Evolutionary conservation across 139 green algal genomes (phyloP).

Genomic region (Tetraselmis striata): DNA sequence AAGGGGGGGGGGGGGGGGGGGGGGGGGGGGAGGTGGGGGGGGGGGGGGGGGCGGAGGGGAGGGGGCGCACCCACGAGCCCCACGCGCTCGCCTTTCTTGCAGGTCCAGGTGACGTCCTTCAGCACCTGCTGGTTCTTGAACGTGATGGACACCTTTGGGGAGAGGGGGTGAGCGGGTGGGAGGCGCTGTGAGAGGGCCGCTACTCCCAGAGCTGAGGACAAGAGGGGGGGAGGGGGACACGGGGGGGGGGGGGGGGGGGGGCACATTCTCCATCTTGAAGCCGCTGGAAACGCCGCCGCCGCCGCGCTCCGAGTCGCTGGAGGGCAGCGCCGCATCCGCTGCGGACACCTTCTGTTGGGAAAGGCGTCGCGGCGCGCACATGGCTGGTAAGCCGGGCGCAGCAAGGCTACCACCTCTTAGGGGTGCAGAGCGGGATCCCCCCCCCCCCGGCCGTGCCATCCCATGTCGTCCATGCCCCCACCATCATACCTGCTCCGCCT

Average conservation of each 20-base stretch:
- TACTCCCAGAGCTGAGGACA: neutral
- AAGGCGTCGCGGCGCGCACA: neutral
- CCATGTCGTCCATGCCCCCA: too few relatives aligned
- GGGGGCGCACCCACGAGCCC: conserved; percentile 79
- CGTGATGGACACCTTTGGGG: conserved; percentile 58
- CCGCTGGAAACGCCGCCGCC: conserved; percentile 45
- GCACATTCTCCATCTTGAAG: conserved; percentile 64
- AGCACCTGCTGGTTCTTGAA: conserved; percentile 95
- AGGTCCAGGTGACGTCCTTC: conserved; percentile 84
- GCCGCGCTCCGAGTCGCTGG: neutral
- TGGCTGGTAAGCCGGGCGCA: too few relatives aligned
- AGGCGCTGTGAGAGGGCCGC: too few relatives aligned
- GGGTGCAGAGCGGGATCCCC: too few relatives aligned
- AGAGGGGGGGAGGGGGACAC: neutral
- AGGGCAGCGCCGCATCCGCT: neutral
- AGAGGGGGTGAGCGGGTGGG: neutral
- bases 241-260: too few relatives aligned
- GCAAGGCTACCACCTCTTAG: neutral
- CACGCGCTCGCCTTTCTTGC: conserved; percentile 93
- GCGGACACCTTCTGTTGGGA: neutral
- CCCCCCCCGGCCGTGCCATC: too few relatives aligned
- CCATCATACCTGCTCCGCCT: neutral
- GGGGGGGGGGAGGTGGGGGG: too few relatives aligned
- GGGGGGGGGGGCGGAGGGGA: too few relatives aligned
- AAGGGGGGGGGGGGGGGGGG: too few relatives aligned